A percentile compares a stretch with the other conserved stretches of the same genome.
These are phyloP conservation scores for Diaporthe longicolla DNA, from an alignment of 2,329 filamentous ascomycete species.

Conservation along the genomic window DNA sequence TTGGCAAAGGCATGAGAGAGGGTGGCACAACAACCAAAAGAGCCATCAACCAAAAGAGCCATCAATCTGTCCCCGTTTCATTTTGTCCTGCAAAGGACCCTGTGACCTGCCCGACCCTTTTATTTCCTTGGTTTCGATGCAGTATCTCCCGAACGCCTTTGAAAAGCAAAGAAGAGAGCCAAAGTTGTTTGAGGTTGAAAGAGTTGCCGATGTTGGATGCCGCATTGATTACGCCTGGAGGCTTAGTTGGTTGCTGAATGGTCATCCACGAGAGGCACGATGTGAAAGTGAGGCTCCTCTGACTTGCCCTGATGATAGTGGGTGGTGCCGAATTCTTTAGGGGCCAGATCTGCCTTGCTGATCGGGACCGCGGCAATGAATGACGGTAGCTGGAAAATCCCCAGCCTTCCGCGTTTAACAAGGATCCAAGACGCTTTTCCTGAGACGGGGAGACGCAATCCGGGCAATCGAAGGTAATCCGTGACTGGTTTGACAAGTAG, in stretches of 20 bases:
- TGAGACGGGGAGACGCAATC: neutral
- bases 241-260: neutral
- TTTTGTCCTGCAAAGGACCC: conserved; percentile 4
- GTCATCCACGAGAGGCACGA: neutral
- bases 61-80: conserved; percentile 14
- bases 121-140: conserved; percentile 32
- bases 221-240: neutral
- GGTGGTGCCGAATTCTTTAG: neutral
- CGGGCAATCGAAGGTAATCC: neutral
- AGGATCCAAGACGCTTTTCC: neutral
- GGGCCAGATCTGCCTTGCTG: neutral
- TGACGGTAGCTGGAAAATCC: neutral
- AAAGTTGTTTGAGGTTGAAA: neutral
- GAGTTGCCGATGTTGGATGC: neutral
- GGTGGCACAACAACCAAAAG: neutral
- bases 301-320: neutral
- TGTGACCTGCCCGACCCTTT: neutral
- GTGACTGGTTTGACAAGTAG: neutral
- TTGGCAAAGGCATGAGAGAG: conserved; percentile 1
- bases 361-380: neutral
- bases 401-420: neutral
- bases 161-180: neutral
- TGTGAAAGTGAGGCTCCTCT: neutral
- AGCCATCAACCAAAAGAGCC: neutral
- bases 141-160: conserved; percentile 36